Evolutionary conservation across 225 moss, liverwort and hornwort species (phyloP), one percentile per base, ranked within the genome.

Genomic region (Marchantia paleacea): DNA sequence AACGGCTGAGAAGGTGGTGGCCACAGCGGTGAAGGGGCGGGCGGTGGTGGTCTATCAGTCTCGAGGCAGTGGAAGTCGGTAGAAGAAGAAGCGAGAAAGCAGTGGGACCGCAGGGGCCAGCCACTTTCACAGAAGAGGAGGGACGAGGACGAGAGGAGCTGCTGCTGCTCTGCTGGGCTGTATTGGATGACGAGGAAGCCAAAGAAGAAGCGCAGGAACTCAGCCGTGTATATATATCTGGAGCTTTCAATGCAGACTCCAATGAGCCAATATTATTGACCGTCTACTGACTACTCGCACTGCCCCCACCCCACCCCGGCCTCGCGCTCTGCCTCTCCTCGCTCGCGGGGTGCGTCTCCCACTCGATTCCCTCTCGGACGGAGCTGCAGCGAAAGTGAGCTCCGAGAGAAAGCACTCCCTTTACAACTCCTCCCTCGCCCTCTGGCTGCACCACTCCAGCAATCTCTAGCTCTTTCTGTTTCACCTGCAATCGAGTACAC

Each of bases 401-500:
- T 22, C n/a, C 50, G 72, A n/a, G 50, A 10, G 72, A 52, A 72
- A 72, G 72, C 72, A 24, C 50, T 72, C n/a, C 14, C 72, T 72
- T 72, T 72, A 72, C 72, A 72, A 50, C 72, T 52, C 39, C 3
- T 39, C 39, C 39, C 72, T 72, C 72, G 50, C 51, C 72, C 8
- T 72, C 51, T 72, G 72, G 22, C 71, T 49, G 20, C 76, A 60
- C 47, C 76, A 52, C 52, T 39, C 39, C 26, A 20, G 28, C 29
- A 28, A 26, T 72, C 48, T 48, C 70, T 70, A 39, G 39, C n/a
- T 75, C 75, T 25, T 30, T 75, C 60, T 55, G 54, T 75, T 7
- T 61, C 60, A 47, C 54, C 60, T 55, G 74, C 74, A 75, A n/a
- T 55, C 26, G 26, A 75, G 54, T 75, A 19, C 74, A n/a, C 50